Evolutionary conservation across 2,329 filamentous ascomycete genomes (phyloP).

Genomic region (Neofusicoccum sp.): DNA sequence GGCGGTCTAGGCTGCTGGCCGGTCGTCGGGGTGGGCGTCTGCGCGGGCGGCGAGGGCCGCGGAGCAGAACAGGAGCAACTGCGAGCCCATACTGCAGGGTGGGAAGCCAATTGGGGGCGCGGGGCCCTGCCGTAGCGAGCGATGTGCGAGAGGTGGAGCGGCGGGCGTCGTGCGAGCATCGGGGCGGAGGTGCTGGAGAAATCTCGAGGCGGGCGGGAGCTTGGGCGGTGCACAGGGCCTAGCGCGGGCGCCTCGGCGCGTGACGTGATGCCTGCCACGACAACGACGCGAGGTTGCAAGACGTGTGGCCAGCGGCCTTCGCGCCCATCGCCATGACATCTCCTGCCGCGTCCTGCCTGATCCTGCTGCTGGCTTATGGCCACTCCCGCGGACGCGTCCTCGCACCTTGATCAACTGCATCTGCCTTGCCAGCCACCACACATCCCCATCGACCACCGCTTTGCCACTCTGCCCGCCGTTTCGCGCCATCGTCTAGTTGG

Average conservation of each 20-base stretch:
- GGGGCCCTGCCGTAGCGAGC: slow-evolving; percentile 6
- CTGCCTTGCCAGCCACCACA: background rate
- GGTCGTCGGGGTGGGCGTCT: slow-evolving; percentile 5
- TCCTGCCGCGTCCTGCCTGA: background rate
- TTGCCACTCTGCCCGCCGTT: slow-evolving; percentile 3
- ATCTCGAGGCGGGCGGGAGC: background rate
- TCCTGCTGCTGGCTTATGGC: background rate
- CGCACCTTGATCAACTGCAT: background rate
- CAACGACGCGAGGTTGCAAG: background rate
- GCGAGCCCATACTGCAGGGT: slow-evolving; percentile 18
- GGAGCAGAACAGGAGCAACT: slow-evolving; percentile 37
- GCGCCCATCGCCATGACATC: background rate
- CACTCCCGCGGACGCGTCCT: background rate
- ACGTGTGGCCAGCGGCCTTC: background rate
- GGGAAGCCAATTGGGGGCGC: background rate
- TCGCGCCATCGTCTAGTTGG: background rate
- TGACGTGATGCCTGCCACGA: slow-evolving; percentile 3
- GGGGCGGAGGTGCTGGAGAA: slow-evolving; percentile 21
- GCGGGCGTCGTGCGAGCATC: slow-evolving; percentile 33
- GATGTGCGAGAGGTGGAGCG: slow-evolving; percentile 20
- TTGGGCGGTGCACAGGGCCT: background rate
- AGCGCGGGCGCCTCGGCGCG: background rate
- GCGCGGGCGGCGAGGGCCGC: slow-evolving; percentile 25
- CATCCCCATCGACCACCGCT: background rate
- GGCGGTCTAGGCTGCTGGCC: slow-evolving; percentile 36